These are phyloP conservation scores for Globisporangium nodosum DNA, from an alignment of 352 stramenopile species.

Conservation along the genomic window DNA sequence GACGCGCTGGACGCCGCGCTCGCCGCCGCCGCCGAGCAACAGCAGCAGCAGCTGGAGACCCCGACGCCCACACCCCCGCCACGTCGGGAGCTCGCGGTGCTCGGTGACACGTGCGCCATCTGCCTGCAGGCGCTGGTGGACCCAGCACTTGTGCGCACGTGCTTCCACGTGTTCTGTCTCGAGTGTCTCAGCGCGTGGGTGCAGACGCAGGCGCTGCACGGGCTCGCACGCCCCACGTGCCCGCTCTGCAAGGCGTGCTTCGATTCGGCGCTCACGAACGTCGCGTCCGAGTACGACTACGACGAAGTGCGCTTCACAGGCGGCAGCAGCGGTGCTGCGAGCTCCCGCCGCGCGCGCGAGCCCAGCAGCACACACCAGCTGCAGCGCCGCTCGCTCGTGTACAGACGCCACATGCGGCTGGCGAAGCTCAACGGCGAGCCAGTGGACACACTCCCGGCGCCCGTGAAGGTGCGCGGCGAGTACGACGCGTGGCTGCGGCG, in stretches of 20 bases:
- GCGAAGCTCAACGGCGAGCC: conserved; percentile 34
- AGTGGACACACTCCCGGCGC: conserved; percentile 20
- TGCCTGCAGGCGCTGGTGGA: conserved; percentile 55
- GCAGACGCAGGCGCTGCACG: conserved; percentile 48
- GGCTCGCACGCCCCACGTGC: conserved; percentile 44
- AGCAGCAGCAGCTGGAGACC: neutral
- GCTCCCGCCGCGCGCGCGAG: conserved; percentile 5
- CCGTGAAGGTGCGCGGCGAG: conserved; percentile 50
- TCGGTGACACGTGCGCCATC: conserved; percentile 67
- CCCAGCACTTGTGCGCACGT: conserved; percentile 50
- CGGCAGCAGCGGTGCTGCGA: conserved; percentile 4
- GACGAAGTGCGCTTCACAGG: conserved; percentile 47
- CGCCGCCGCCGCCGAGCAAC: neutral
- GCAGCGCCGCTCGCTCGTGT: conserved; percentile 49
- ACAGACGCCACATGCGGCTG: conserved; percentile 44
- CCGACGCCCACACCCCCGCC: conserved; percentile 12
- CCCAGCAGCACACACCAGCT: conserved; percentile 10
- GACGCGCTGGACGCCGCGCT: conserved; percentile 3
- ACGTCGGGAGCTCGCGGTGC: conserved; percentile 37
- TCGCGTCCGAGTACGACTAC: conserved; percentile 60
- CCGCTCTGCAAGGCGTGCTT: conserved; percentile 68
- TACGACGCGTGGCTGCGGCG: conserved; percentile 54
- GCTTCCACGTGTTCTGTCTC: conserved; percentile 73
- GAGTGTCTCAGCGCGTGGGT: conserved; percentile 62
- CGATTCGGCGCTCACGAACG: conserved; percentile 47